These are phyloP conservation scores for Mortierella sp. DNA, from an alignment of 371 early-diverging fungal species.

Conservation along the genomic window DNA sequence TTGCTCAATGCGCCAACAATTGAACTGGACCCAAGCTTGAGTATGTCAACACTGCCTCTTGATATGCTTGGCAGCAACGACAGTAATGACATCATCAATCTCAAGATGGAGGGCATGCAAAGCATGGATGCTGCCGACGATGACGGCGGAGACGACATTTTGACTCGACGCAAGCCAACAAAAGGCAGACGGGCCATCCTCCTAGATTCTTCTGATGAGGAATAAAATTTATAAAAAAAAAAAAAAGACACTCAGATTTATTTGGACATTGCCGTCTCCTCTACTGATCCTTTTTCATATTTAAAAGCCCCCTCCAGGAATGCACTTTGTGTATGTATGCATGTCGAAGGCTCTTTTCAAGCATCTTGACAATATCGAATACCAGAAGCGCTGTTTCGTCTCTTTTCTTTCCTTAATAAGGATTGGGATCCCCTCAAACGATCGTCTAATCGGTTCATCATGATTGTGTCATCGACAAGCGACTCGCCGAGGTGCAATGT, in stretches of 20 bases:
- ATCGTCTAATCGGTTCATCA: constrained; percentile 5
- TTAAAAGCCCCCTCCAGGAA: no score
- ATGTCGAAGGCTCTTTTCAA: background rate
- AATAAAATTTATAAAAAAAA: constrained; percentile 13
- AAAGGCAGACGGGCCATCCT: constrained; percentile 27
- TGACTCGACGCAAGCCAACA: constrained; percentile 10
- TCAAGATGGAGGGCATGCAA: constrained; percentile 1
- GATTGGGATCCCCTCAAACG: background rate
- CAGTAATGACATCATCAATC: background rate
- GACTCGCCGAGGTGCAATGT: constrained; percentile 2
- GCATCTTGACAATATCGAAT: background rate
- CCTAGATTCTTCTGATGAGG: constrained; percentile 41
- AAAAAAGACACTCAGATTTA: background rate
- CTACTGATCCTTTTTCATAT: background rate
- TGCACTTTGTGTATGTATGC: no score
- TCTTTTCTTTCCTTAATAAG: background rate
- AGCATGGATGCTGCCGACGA: constrained; percentile 1
- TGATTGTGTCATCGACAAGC: constrained; percentile 1
- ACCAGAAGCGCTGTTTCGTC: background rate
- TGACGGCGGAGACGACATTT: constrained; percentile 9
- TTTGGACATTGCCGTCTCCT: background rate
- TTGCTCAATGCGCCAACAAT: background rate
- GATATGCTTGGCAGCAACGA: background rate
- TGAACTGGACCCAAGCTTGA: background rate
- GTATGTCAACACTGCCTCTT: constrained; percentile 2